A percentile compares a stretch with the other conserved stretches of the same genome.
These are phyloP conservation scores for Coemansia sp. DNA, from an alignment of 192 early-diverging fungal genomes.

Conservation along the genomic window DNA sequence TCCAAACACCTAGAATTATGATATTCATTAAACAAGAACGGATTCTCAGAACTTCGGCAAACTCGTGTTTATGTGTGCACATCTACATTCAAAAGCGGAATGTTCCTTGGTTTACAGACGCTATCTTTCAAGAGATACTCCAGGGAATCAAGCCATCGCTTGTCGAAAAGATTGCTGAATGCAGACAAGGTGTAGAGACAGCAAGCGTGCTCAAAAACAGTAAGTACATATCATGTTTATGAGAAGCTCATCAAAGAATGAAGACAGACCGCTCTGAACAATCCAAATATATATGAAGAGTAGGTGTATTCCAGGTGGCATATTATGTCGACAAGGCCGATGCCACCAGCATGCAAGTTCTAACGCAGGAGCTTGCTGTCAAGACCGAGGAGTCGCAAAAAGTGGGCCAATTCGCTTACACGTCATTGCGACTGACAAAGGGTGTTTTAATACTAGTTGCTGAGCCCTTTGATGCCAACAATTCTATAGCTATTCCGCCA, in stretches of 20 bases:
- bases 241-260: too few relatives aligned
- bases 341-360: slow-evolving; percentile 11
- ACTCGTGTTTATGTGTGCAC: slow-evolving; percentile 17
- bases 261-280: neutral
- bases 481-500: slow-evolving; percentile 23
- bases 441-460: slow-evolving; percentile 38
- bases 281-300: neutral
- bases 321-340: slow-evolving; percentile 37
- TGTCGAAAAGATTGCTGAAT: slow-evolving; percentile 25
- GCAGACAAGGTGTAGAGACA: slow-evolving; percentile 8
- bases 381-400: slow-evolving; percentile 23
- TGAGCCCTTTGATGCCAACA: slow-evolving; percentile 52
- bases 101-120: slow-evolving; percentile 44
- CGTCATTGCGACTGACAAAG: slow-evolving; percentile 13
- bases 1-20: slow-evolving; percentile 6
- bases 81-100: slow-evolving; percentile 44
- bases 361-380: slow-evolving; percentile 39
- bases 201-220: slow-evolving; percentile 36
- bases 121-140: slow-evolving; percentile 45
- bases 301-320: slow-evolving; percentile 44
- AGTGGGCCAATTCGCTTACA: slow-evolving; percentile 35
- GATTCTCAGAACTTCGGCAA: slow-evolving; percentile 33
- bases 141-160: slow-evolving; percentile 34
- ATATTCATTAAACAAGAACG: slow-evolving; percentile 42
- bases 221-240: slow-evolving; percentile 9